Conservation (phyloP, 352 stramenopile genomes). For the Globisporangium mamillatum region DNA sequence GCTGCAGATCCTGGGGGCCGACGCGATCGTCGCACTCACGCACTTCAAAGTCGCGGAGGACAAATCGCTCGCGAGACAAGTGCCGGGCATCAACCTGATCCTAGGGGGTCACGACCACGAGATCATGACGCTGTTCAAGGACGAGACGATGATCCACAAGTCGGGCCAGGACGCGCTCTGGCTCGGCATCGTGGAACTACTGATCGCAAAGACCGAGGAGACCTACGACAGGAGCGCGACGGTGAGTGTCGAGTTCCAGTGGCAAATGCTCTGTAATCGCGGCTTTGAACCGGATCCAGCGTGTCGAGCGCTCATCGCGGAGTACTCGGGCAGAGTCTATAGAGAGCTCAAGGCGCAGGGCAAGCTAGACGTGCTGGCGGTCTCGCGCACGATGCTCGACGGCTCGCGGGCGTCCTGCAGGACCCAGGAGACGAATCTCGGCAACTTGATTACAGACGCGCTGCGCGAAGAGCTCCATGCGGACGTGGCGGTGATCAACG, state of each 20-base stretch:
- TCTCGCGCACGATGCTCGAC: slow-evolving; percentile 44
- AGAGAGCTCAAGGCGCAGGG: slow-evolving; percentile 49
- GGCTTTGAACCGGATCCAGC: slow-evolving; percentile 44
- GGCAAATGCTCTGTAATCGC: slow-evolving; percentile 70
- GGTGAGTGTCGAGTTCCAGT: slow-evolving; percentile 34
- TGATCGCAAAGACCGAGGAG: slow-evolving; percentile 27
- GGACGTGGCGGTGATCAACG: slow-evolving; percentile 71
- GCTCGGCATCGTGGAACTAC: slow-evolving; percentile 70
- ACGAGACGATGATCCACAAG: slow-evolving; percentile 80
- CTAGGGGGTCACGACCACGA: slow-evolving; percentile 91
- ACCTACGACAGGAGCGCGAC: neutral
- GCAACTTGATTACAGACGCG: slow-evolving; percentile 75
- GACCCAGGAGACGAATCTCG: slow-evolving; percentile 64
- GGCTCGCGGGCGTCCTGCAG: slow-evolving; percentile 61
- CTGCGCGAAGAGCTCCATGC: slow-evolving; percentile 49
- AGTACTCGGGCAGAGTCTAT: slow-evolving; percentile 40
- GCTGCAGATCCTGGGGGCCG: slow-evolving; percentile 42
- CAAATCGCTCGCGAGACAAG: slow-evolving; percentile 45
- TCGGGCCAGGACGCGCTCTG: slow-evolving; percentile 81
- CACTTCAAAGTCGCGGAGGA: slow-evolving; percentile 73
- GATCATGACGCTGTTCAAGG: slow-evolving; percentile 53
- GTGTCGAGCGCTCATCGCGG: slow-evolving; percentile 41
- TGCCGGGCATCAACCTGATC: slow-evolving; percentile 74
- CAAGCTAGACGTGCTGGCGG: slow-evolving; percentile 36
- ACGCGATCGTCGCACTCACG: slow-evolving; percentile 79